These are phyloP conservation scores for Sclerotinia nivalis DNA, from an alignment of 2,329 filamentous ascomycete species.

Conservation along the genomic window DNA sequence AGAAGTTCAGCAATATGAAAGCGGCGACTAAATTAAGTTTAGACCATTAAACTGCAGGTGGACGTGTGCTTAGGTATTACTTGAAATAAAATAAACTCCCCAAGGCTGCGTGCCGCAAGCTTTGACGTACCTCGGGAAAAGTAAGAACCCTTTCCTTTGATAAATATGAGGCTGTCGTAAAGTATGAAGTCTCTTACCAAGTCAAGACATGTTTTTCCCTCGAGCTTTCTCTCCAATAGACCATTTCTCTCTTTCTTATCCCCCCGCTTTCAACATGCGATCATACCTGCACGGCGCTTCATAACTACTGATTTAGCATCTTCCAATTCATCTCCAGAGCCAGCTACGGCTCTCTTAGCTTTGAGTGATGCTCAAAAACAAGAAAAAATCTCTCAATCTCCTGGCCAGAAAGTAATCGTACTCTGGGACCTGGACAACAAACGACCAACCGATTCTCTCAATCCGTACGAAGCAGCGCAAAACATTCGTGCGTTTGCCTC, in stretches of 20 bases:
- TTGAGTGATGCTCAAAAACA: background rate
- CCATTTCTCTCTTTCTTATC: background rate
- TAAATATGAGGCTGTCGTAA: background rate
- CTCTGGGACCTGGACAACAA: conserved; percentile 9
- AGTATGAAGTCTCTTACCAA: background rate
- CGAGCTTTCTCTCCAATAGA: background rate
- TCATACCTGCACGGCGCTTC: background rate
- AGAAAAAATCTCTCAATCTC: background rate
- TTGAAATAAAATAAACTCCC: too few relatives aligned
- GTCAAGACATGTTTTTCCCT: background rate
- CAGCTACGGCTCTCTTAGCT: too few relatives aligned
- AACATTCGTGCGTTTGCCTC: conserved; percentile 2
- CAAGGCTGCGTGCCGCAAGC: too few relatives aligned
- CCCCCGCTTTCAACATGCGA: background rate
- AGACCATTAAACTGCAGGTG: too few relatives aligned
- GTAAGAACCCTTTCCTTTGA: too few relatives aligned
- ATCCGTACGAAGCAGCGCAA: conserved; percentile 7
- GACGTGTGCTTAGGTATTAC: too few relatives aligned
- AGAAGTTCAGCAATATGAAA: too few relatives aligned
- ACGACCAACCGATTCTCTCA: background rate
- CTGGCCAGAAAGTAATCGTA: background rate
- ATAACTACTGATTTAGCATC: background rate
- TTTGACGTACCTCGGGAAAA: too few relatives aligned
- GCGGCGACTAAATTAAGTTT: too few relatives aligned
- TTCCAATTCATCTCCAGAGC: background rate